Evolutionary conservation across 768 basidiomycete genomes (phyloP), one percentile per base, ranked within the genome.

Genomic region (Tubosaeta sp.): DNA sequence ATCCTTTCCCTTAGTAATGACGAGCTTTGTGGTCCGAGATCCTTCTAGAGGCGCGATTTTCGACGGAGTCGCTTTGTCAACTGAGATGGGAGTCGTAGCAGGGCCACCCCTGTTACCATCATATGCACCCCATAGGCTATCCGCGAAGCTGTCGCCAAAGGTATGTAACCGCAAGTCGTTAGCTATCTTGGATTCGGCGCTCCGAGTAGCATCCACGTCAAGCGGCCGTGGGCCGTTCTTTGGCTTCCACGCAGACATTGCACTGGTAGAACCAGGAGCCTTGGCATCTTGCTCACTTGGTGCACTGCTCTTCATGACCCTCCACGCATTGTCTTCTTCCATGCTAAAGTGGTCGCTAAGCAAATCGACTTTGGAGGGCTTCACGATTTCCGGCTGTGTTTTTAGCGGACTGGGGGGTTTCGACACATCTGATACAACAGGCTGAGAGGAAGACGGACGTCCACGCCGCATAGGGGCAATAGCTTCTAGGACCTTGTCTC

Each of bases 401-500:
- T 58, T 65, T 27, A 39, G 43, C 4, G 65, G 61, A 50, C 63
- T 60, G 25, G 58, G 55, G 21, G 59, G 56, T 27, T 59, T 68
- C 30, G 68, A 59, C 24, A 31, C 18, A 29, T 72, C 72, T 46
- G 72, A 65, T 3, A 71, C 70, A 53, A 64, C 70, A 5, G 71
- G 70, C 52, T 69, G 66, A 31, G 70, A 62, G 44, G 55, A 53
- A 56, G 69, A 64, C 3, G 86, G 86, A 21, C 87, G 76, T 16
- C 87, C 88, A 30, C 86, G 74, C 34, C 87, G 80, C 83, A 87
- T 83, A 0, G 89, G 87, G 29, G 84, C 83, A 49, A 90, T 86
- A 12, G 87, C 87, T 58, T 89, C 88, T 18, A 89, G 72, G 5
- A 87, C 86, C 59, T 82, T 86, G 51, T 90, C 87, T 35, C 86